These are phyloP conservation scores for Artemisia argyi DNA, from an alignment of 129 eudicot genomes.

Conservation along the genomic window DNA sequence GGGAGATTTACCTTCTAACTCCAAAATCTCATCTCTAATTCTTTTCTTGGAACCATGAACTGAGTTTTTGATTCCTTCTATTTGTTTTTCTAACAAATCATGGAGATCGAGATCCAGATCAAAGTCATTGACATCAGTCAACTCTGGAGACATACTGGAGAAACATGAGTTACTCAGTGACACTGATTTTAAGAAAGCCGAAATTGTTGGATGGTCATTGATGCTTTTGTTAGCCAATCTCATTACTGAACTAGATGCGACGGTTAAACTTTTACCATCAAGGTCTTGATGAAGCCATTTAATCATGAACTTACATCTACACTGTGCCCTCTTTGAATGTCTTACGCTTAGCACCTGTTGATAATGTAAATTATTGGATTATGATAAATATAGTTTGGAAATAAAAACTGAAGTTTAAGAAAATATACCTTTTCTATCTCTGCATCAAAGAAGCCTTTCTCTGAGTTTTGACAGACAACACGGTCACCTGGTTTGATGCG, in stretches of 20 bases:
- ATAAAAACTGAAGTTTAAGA: conserved; percentile 13
- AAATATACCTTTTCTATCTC: conserved; percentile 58
- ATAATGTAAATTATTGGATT: conserved; percentile 14
- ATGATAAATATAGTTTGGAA: not conserved
- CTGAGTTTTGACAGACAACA: conserved; percentile 51
- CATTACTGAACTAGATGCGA: conserved; percentile 61
- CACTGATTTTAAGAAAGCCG: conserved; percentile 46
- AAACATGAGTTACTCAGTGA: conserved; percentile 19
- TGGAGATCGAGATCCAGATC: conserved; percentile 59
- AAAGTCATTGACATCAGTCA: conserved; percentile 28
- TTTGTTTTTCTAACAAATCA: conserved; percentile 55
- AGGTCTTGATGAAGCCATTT: conserved; percentile 57
- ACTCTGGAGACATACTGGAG: conserved; percentile 24
- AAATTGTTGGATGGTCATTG: conserved; percentile 50
- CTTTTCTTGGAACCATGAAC: conserved; percentile 41
- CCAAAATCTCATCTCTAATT: conserved; percentile 33
- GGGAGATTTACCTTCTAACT: conserved; percentile 42
- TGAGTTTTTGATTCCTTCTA: conserved; percentile 49
- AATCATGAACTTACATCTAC: conserved; percentile 62
- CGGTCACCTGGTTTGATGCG: conserved; percentile 53
- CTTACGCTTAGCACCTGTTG: conserved; percentile 48
- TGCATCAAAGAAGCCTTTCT: conserved; percentile 56
- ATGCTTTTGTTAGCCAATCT: conserved; percentile 48
- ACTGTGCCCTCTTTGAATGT: conserved; percentile 58
- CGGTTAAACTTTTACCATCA: conserved; percentile 35